These are phyloP conservation scores for Inosperma sp. DNA, from an alignment of 768 basidiomycete species.

Conservation along the genomic window DNA sequence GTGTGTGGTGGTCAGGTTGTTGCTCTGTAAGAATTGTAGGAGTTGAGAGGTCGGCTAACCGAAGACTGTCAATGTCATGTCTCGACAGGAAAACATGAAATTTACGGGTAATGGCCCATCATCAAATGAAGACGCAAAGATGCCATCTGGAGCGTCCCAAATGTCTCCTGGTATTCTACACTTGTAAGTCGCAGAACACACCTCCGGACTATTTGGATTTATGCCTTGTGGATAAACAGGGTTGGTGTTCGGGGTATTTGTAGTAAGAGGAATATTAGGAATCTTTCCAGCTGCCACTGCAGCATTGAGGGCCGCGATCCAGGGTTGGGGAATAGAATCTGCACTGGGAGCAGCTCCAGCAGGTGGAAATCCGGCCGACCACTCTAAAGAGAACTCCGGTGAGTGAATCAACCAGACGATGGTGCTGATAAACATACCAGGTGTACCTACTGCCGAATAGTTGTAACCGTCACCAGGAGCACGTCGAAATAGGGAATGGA, in stretches of 20 bases:
- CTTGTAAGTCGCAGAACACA: conserved; percentile 78
- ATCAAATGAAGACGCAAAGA: conserved; percentile 67
- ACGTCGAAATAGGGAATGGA: conserved; percentile 60
- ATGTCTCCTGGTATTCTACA: conserved; percentile 59
- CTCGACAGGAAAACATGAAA: background rate
- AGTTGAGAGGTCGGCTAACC: conserved; percentile 2
- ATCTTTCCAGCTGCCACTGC: conserved; percentile 69
- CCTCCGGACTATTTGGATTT: conserved; percentile 41
- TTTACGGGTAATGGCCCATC: conserved; percentile 64
- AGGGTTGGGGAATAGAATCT: conserved; percentile 52
- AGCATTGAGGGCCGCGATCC: conserved; percentile 65
- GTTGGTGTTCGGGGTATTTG: conserved; percentile 31
- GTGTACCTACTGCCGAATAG: conserved; percentile 57
- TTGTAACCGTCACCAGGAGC: conserved; percentile 41
- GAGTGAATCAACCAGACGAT: conserved; percentile 1
- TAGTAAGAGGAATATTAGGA: conserved; percentile 58
- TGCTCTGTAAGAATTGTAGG: conserved; percentile 43
- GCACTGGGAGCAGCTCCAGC: conserved; percentile 35
- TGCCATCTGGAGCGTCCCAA: conserved; percentile 72
- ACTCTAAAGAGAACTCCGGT: conserved; percentile 36
- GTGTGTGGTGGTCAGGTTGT: conserved; percentile 73
- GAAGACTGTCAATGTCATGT: background rate
- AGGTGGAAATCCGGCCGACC: conserved; percentile 65
- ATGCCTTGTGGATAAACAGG: conserved; percentile 44
- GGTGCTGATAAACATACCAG: conserved; percentile 36